Evolutionary conservation across 1,284 basidiomycete genomes (phyloP).

Genomic region (Cryptococcus depauperatus): DNA sequence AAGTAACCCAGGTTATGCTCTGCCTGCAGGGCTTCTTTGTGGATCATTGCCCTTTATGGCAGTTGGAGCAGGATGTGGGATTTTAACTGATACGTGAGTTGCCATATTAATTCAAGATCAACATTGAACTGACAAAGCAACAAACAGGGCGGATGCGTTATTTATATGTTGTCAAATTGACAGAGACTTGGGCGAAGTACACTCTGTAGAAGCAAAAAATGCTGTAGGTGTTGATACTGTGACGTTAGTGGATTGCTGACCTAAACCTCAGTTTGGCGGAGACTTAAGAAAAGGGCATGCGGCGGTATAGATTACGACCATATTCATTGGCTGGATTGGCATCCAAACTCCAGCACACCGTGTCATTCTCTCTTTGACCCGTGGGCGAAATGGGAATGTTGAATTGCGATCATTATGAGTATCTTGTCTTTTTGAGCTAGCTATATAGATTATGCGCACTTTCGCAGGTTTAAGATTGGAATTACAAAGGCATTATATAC

Average conservation of each 20-base stretch:
- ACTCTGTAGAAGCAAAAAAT: slow-evolving; percentile 60
- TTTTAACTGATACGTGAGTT: slow-evolving; percentile 67
- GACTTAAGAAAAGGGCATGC: too few relatives aligned
- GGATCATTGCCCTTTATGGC: slow-evolving; percentile 73
- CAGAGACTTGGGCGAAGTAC: slow-evolving; percentile 58
- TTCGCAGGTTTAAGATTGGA: too few relatives aligned
- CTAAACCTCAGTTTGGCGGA: slow-evolving; percentile 3
- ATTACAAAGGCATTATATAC: too few relatives aligned
- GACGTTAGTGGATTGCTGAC: background rate
- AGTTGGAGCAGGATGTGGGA: slow-evolving; percentile 69
- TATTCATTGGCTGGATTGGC: background rate
- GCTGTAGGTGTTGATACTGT: slow-evolving; percentile 51
- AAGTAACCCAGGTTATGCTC: slow-evolving; percentile 64
- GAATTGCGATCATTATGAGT: too few relatives aligned
- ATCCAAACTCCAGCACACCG: too few relatives aligned
- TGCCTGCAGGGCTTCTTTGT: slow-evolving; percentile 66
- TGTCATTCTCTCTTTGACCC: too few relatives aligned
- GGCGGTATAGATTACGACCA: slow-evolving; percentile 1
- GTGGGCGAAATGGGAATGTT: too few relatives aligned
- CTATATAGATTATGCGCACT: too few relatives aligned
- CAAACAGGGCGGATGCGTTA: slow-evolving; percentile 57
- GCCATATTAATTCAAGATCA: background rate
- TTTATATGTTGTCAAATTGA: slow-evolving; percentile 87
- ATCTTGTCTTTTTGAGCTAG: too few relatives aligned
- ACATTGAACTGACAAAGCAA: slow-evolving; percentile 4